Evolutionary conservation across 116 monocot genomes (phyloP).

Genomic region (Phalaenopsis hybrid): DNA sequence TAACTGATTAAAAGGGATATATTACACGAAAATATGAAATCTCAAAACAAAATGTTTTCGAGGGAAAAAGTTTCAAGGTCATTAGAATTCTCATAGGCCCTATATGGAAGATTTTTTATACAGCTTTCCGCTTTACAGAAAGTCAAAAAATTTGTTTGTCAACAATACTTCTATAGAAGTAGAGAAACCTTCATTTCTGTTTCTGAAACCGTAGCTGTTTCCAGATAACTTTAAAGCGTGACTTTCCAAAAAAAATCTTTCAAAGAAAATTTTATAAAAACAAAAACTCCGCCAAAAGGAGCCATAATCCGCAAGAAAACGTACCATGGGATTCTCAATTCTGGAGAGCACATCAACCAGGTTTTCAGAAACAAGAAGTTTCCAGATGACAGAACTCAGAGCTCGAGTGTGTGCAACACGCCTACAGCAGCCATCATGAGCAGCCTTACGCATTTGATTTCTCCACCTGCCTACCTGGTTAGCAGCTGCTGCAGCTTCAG

Average conservation of each 20-base stretch:
- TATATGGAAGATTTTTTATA: no score
- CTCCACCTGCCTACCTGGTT: conserved; percentile 80
- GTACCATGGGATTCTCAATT: conserved; percentile 87
- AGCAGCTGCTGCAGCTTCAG: conserved; percentile 68
- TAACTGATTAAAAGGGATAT: neutral
- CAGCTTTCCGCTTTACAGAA: no score
- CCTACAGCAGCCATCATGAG: conserved; percentile 92
- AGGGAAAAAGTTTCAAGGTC: neutral
- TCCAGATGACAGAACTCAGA: conserved; percentile 64
- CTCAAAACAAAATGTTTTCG: neutral
- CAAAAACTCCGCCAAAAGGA: no score
- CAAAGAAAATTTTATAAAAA: no score
- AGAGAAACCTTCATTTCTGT: no score
- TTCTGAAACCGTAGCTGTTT: no score
- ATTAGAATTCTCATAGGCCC: neutral
- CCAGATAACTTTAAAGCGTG: no score
- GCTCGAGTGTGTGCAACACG: conserved; percentile 78
- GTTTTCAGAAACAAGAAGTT: conserved; percentile 64
- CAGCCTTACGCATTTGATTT: conserved; percentile 94
- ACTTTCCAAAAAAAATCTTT: no score
- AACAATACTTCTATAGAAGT: no score
- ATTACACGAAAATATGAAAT: neutral
- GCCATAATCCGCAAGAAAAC: neutral
- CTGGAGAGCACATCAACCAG: conserved; percentile 45
- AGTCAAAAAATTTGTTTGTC: no score